phyloP scores from a whole-genome alignment of 164 flowering plant genomes.

The Akebia trifoliata region DNA sequence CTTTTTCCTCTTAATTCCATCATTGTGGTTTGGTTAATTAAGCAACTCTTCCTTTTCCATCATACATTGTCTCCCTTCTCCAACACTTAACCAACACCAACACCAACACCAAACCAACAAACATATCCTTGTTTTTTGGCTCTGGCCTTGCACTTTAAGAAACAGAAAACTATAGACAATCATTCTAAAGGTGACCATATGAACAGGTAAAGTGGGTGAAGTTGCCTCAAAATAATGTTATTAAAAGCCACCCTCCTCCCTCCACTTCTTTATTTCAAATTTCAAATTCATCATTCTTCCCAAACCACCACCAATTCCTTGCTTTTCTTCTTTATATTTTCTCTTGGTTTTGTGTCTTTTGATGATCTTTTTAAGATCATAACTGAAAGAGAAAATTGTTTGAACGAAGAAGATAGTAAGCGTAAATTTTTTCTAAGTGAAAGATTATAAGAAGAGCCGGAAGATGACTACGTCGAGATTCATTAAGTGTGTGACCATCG shows the following conservation, averaged over 20 bases:
- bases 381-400: background rate
- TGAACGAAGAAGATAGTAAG: conserved; percentile 10
- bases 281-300: conserved; percentile 35
- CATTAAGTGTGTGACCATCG: conserved; percentile 67
- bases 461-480: conserved; percentile 69
- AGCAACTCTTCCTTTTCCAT: conserved; percentile 25
- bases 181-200: conserved; percentile 26
- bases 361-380: background rate
- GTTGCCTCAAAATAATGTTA: conserved; percentile 7
- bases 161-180: conserved; percentile 44
- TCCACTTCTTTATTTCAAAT: conserved; percentile 42
- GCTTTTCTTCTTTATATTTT: too few relatives aligned
- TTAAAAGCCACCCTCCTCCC: conserved; percentile 32
- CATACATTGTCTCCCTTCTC: conserved; percentile 35
- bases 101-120: conserved; percentile 39
- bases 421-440: conserved; percentile 9
- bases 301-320: too few relatives aligned
- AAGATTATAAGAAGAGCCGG: too few relatives aligned
- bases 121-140: conserved; percentile 15
- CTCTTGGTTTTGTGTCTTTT: background rate
- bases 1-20: conserved; percentile 17
- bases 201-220: conserved; percentile 32
- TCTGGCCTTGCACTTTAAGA: conserved; percentile 53
- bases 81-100: conserved; percentile 57
- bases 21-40: conserved; percentile 26